These are phyloP conservation scores for Ligustrum vulgare DNA, from an alignment of 257 asterid species.

Conservation along the genomic window DNA sequence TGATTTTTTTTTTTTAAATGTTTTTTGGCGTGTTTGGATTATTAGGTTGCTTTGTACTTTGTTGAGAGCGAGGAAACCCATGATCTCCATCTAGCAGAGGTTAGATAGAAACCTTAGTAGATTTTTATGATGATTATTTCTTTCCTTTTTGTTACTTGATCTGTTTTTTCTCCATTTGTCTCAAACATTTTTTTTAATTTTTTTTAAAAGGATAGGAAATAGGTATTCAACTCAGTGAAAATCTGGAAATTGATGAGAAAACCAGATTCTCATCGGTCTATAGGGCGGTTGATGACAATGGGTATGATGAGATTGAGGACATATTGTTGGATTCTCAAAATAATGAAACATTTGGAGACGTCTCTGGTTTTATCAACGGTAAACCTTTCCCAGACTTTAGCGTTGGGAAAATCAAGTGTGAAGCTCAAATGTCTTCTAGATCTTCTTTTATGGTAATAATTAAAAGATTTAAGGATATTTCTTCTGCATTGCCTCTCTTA, in stretches of 20 bases:
- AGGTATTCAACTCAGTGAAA: slow-evolving; percentile 65
- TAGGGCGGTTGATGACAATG: slow-evolving; percentile 77
- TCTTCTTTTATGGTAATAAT: slow-evolving; percentile 53
- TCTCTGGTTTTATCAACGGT: slow-evolving; percentile 40
- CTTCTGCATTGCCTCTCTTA: not conserved
- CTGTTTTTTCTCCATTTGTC: slow-evolving; percentile 2
- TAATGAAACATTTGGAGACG: slow-evolving; percentile 80
- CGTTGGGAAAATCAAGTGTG: slow-evolving; percentile 34
- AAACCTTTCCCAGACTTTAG: slow-evolving; percentile 41
- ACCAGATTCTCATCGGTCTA: slow-evolving; percentile 77
- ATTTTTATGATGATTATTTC: not conserved
- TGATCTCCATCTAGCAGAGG: slow-evolving; percentile 98
- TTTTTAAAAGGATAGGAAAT: no score
- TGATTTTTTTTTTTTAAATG: no score
- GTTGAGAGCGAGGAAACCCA: slow-evolving; percentile 84
- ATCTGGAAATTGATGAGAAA: slow-evolving; percentile 85
- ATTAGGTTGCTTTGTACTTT: no score
- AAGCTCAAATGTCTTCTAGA: slow-evolving; percentile 42
- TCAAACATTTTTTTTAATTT: slow-evolving; percentile 7
- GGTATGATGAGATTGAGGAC: slow-evolving; percentile 72
- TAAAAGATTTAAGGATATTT: slow-evolving; percentile 14
- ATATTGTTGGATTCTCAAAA: slow-evolving; percentile 60
- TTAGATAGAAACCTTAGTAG: slow-evolving; percentile 25
- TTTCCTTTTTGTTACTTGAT: not conserved
- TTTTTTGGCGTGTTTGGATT: no score